These are phyloP conservation scores for Buddleja alternifolia DNA, from an alignment of 257 asterid genomes.

Conservation along the genomic window DNA sequence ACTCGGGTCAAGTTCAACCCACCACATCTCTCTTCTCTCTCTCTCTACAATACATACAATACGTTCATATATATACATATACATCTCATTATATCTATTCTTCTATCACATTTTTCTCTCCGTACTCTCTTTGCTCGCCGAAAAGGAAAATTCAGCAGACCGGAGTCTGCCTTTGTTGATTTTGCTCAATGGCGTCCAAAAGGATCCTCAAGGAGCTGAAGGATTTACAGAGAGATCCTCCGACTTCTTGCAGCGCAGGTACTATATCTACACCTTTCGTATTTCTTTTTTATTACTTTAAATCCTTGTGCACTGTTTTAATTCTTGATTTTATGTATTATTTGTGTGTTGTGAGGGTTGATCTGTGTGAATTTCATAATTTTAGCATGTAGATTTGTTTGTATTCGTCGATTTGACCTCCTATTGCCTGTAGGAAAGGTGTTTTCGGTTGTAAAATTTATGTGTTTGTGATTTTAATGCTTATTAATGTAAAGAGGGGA, in stretches of 20 bases:
- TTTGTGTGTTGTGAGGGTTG: constrained; percentile 1
- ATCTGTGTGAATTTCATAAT: constrained; percentile 7
- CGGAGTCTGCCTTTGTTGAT: constrained; percentile 25
- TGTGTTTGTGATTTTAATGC: neutral
- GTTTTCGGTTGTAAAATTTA: neutral
- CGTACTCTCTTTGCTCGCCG: neutral
- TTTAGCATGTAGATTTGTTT: neutral
- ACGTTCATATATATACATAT: neutral
- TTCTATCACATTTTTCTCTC: constrained; percentile 1
- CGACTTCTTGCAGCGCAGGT: too few relatives aligned
- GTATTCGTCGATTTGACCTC: neutral
- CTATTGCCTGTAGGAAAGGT: neutral
- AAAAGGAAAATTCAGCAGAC: constrained; percentile 18
- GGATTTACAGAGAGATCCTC: too few relatives aligned
- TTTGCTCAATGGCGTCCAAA: constrained; percentile 68
- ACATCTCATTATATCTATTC: neutral
- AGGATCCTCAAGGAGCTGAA: constrained; percentile 79
- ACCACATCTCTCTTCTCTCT: neutral
- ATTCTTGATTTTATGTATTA: neutral
- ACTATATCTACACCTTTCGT: neutral
- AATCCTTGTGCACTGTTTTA: neutral
- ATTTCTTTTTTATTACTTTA: neutral
- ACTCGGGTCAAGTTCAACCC: neutral
- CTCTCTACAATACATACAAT: neutral
- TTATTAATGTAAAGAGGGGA: neutral